phyloP scores from a whole-genome alignment of 2,329 filamentous ascomycete genomes.

The Cordyceps tenuipes region DNA sequence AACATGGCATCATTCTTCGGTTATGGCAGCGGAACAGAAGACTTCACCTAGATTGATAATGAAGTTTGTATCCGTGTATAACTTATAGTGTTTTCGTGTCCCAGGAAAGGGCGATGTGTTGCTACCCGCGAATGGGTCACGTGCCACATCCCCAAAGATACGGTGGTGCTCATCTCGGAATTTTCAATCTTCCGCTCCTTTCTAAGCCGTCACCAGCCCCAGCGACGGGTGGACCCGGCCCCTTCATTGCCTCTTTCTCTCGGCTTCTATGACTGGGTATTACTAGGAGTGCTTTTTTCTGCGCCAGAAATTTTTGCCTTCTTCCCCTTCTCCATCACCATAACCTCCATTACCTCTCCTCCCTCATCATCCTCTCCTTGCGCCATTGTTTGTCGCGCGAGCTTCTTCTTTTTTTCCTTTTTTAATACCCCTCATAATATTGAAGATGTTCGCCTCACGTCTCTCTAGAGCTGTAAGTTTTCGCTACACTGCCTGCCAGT shows the following conservation, averaged over 20 bases:
- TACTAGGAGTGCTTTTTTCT: slow-evolving; percentile 24
- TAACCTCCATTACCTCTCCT: slow-evolving; percentile 16
- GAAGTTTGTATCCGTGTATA: too few relatives aligned
- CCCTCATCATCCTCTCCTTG: slow-evolving; percentile 18
- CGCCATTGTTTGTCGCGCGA: slow-evolving; percentile 18
- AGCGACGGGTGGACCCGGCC: slow-evolving; percentile 18
- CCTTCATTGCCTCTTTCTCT: slow-evolving; percentile 32
- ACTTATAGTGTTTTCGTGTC: too few relatives aligned
- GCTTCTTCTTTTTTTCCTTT: slow-evolving; percentile 24
- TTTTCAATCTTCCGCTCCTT: slow-evolving; percentile 9
- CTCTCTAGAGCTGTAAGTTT: slow-evolving; percentile 66
- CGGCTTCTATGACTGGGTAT: slow-evolving; percentile 32
- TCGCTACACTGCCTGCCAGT: slow-evolving; percentile 3
- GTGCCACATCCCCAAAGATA: not conserved
- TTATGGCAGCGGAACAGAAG: too few relatives aligned
- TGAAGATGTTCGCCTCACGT: slow-evolving; percentile 64
- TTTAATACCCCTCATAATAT: slow-evolving; percentile 27
- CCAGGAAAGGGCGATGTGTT: too few relatives aligned
- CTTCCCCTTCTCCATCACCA: slow-evolving; percentile 16
- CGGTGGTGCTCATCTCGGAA: not conserved
- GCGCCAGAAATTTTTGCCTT: slow-evolving; percentile 30
- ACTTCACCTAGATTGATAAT: too few relatives aligned
- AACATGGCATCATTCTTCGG: too few relatives aligned
- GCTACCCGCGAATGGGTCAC: not conserved
- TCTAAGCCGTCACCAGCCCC: slow-evolving; percentile 15